phyloP scores from a whole-genome alignment of 495 filamentous ascomycete species.

The Podospora didyma region DNA sequence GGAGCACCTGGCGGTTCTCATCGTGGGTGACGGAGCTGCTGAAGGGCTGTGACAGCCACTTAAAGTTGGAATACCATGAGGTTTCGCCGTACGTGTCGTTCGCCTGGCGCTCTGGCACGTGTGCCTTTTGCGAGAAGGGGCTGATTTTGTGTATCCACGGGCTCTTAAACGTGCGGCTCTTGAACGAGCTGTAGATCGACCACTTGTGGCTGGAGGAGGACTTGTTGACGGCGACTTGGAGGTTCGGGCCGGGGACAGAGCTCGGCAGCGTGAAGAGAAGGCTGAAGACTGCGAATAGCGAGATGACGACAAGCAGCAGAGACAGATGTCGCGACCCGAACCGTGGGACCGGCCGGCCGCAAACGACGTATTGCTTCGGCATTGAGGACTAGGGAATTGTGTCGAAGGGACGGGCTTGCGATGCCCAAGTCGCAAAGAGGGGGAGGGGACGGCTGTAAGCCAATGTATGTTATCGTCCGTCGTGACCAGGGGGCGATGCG shows the following conservation, averaged over 20 bases:
- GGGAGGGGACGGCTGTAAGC: too few relatives aligned
- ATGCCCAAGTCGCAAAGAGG: too few relatives aligned
- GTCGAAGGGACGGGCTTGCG: background rate
- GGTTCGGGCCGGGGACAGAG: conserved; percentile 34
- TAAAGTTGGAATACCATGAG: conserved; percentile 84
- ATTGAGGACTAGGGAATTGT: conserved; percentile 24
- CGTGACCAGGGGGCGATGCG: too few relatives aligned
- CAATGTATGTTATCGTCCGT: too few relatives aligned
- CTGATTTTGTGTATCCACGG: conserved; percentile 42
- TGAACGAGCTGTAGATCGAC: too few relatives aligned
- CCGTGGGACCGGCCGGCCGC: conserved; percentile 41
- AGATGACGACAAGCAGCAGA: conserved; percentile 39
- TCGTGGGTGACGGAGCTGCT: conserved; percentile 81
- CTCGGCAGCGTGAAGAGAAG: conserved; percentile 47
- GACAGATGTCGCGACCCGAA: conserved; percentile 42
- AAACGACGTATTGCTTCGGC: conserved; percentile 47
- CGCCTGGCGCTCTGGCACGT: conserved; percentile 67
- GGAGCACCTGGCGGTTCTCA: conserved; percentile 81
- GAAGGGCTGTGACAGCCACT: conserved; percentile 80
- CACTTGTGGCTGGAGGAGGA: conserved; percentile 42
- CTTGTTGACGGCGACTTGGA: conserved; percentile 35
- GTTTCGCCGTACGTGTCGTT: conserved; percentile 75
- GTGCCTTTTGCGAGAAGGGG: conserved; percentile 65
- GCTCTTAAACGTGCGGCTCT: conserved; percentile 36
- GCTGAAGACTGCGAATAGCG: conserved; percentile 41